A percentile compares a stretch with the other conserved stretches of the same genome.
Conservation (phyloP, 805 yeast genomes). For the Starmera pachycereana region DNA sequence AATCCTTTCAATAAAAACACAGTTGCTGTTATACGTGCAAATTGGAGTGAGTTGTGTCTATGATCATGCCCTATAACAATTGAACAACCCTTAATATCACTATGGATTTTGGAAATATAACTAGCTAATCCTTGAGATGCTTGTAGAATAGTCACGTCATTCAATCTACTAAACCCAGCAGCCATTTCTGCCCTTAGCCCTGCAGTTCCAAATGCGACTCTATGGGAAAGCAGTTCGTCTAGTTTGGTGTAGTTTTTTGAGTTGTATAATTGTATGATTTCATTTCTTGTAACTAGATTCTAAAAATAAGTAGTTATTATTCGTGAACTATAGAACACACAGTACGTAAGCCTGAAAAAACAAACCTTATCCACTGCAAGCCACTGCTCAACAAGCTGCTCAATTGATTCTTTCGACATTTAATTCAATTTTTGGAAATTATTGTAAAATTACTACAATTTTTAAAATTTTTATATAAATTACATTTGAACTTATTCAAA, state of each 20-base stretch:
- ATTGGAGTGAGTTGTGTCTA: slow-evolving; percentile 65
- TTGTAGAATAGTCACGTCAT: slow-evolving; percentile 79
- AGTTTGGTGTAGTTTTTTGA: slow-evolving; percentile 32
- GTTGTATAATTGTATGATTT: slow-evolving; percentile 37
- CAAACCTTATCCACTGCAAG: background rate
- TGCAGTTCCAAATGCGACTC: slow-evolving; percentile 88
- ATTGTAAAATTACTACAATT: background rate
- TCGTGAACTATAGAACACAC: too few relatives aligned
- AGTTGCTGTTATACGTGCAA: slow-evolving; percentile 71
- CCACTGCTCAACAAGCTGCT: slow-evolving; percentile 1
- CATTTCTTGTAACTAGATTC: slow-evolving; percentile 39
- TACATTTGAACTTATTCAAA: too few relatives aligned
- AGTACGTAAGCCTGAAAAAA: too few relatives aligned
- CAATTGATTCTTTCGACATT: background rate
- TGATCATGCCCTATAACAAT: slow-evolving; percentile 91
- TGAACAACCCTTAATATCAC: slow-evolving; percentile 10
- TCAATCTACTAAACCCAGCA: slow-evolving; percentile 85
- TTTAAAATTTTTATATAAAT: background rate
- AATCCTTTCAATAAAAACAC: slow-evolving; percentile 63
- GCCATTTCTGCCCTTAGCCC: slow-evolving; percentile 84
- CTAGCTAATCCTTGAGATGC: slow-evolving; percentile 76
- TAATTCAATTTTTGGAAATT: background rate
- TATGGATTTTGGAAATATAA: slow-evolving; percentile 29
- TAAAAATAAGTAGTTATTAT: background rate
- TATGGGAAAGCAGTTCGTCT: slow-evolving; percentile 36